Evolutionary conservation across 2,329 filamentous ascomycete genomes (phyloP), one percentile per base, ranked within the genome.

Genomic region (Zasmidium angulare): DNA sequence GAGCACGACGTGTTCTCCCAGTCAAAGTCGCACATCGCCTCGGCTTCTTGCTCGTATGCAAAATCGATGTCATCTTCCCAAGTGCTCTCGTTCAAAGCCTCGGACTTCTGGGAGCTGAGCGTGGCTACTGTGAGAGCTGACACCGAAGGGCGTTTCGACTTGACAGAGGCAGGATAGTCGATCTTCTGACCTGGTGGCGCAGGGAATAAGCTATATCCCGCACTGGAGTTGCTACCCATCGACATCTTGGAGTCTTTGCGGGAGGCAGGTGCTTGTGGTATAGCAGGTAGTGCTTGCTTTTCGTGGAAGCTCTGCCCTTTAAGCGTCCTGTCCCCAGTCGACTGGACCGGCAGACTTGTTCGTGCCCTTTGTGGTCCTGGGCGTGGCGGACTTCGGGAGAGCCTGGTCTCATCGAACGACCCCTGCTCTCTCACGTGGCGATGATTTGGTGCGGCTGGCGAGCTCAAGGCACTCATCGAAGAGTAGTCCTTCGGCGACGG

Each of bases 11-110:
- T 53, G 24, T 56, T 61, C 57, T 80, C 76, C 83, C 84, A 86
- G 59, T 86, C 82, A 58, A 85, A 85, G 62, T 87, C 78, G 63
- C 82, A 86, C 54, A 83, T 81, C 1, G 84, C 83, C 70, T 86
- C 84, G 4, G 84, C 80, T 23, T 82, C 82, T 67, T 85, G 81
- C 61, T 86, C 81, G 64, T 86, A 86, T 66, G 82, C 85, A 66
- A 83, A 86, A 63, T 86, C 84, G 57, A 87, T 83, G 60, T 85
- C 83, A 43, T 84, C 83, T 66, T 87, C 84, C 84, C 84, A 87
- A 1, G 80, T 81, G 14, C 72, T 72, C 51, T 79, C 77, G 24
- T 75, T 60, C 2, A 66, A 70, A 36, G 62, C 56, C 29, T 63
- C 67, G 9, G 55, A 56, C 11, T 55, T 14, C n/a, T 51, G 53